Percentiles rank a stretch among this genome's conserved stretches.
These are phyloP conservation scores for Eruca vesicaria DNA, from an alignment of 441 rosid species.

Conservation along the genomic window DNA sequence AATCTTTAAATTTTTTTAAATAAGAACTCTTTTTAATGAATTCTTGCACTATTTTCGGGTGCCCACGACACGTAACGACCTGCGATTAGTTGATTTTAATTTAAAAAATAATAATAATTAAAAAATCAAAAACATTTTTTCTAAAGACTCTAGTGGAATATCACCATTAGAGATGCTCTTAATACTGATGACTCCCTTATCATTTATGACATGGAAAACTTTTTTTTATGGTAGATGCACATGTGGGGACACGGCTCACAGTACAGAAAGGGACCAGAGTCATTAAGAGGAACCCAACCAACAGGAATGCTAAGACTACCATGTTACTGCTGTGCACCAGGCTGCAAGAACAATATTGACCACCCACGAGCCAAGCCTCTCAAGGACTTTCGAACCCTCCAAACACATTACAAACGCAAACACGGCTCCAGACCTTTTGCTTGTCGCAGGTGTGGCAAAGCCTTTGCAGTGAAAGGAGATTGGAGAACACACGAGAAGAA, in stretches of 20 bases:
- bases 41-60: no score
- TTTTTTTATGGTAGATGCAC: constrained; percentile 62
- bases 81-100: no score
- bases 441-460: constrained; percentile 85
- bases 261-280: constrained; percentile 89
- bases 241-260: constrained; percentile 99
- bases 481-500: constrained; percentile 90
- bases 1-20: no score
- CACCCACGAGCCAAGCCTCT: constrained; percentile 81
- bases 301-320: constrained; percentile 90
- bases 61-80: no score
- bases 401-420: constrained; percentile 89
- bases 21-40: no score
- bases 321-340: constrained; percentile 84
- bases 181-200: neutral
- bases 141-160: no score
- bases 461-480: constrained; percentile 85
- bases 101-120: no score
- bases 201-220: neutral
- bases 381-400: constrained; percentile 87
- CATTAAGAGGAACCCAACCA: constrained; percentile 87
- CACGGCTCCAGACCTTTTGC: constrained; percentile 86
- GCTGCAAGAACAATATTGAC: constrained; percentile 88
- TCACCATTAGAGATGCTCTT: no score
- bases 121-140: no score